A percentile compares a stretch with the other conserved stretches of the same genome.
Conservation (phyloP, 148 eudicot species). For the Talinum fruticosum region DNA sequence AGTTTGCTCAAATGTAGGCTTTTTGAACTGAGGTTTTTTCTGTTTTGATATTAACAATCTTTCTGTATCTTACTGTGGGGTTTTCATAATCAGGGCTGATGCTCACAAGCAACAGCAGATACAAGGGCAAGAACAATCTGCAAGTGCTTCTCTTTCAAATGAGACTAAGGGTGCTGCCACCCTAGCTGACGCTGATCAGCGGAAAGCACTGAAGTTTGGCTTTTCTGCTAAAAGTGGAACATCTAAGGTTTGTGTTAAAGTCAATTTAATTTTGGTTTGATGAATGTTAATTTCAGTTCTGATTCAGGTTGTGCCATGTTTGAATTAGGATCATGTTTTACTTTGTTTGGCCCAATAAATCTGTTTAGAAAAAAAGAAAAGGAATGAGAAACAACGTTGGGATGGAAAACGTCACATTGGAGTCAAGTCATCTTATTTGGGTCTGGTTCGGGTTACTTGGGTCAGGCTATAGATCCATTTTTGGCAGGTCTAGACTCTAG, state of each 20-base stretch:
- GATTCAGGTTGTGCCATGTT: not conserved
- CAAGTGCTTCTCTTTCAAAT: slow-evolving; percentile 30
- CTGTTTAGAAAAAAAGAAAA: no score
- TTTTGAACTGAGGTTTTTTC: not conserved
- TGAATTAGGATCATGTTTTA: no score
- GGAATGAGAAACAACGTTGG: no score
- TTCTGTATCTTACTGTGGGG: slow-evolving; percentile 7
- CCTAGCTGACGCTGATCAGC: slow-evolving; percentile 69
- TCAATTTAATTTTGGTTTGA: not conserved
- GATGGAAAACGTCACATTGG: not conserved
- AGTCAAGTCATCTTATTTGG: not conserved
- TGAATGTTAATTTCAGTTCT: not conserved
- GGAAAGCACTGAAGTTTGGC: slow-evolving; percentile 83
- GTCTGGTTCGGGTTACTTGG: not conserved
- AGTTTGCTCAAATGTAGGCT: slow-evolving; percentile 83
- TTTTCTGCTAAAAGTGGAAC: slow-evolving; percentile 74
- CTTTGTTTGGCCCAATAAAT: no score
- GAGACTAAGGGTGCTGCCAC: slow-evolving; percentile 40
- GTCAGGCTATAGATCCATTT: not conserved
- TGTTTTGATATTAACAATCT: not conserved
- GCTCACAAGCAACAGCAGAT: slow-evolving; percentile 74
- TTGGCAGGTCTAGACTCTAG: not conserved
- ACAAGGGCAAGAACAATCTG: slow-evolving; percentile 55
- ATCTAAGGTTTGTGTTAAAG: slow-evolving; percentile 52
- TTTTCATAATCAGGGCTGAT: slow-evolving; percentile 51